phyloP scores from a whole-genome alignment of 2,329 filamentous ascomycete species.

The Pseudogymnoascus pannorum region DNA sequence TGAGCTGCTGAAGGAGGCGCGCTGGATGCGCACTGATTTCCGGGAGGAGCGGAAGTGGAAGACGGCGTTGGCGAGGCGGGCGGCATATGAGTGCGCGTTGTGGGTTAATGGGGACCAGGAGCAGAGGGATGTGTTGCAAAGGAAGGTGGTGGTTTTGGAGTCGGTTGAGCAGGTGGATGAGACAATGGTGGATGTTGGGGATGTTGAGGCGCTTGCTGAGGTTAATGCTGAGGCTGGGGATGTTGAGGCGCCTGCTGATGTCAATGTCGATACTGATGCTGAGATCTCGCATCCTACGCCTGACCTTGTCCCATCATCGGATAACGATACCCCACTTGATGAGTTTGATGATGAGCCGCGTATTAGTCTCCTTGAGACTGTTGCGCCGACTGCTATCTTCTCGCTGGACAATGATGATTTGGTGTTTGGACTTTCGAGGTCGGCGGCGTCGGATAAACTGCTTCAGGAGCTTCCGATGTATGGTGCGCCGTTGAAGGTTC shows the following conservation, averaged over 20 bases:
- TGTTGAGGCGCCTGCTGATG: constrained; percentile 28
- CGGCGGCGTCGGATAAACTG: constrained; percentile 67
- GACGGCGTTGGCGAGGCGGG: constrained; percentile 66
- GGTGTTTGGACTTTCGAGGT: constrained; percentile 68
- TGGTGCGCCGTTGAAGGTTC: constrained; percentile 53
- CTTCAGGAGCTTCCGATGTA: constrained; percentile 78
- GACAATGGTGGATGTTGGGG: constrained; percentile 17
- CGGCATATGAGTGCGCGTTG: constrained; percentile 77
- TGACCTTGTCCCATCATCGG: constrained; percentile 57
- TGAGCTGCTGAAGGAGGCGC: constrained; percentile 80
- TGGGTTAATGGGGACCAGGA: constrained; percentile 63
- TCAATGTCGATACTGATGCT: constrained; percentile 19
- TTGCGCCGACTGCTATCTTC: constrained; percentile 73
- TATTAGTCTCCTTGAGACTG: constrained; percentile 33
- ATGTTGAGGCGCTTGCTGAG: constrained; percentile 14
- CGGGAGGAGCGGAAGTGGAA: constrained; percentile 94
- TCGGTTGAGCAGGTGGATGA: constrained; percentile 19
- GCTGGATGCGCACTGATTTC: constrained; percentile 97
- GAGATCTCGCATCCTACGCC: constrained; percentile 47
- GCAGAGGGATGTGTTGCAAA: constrained; percentile 53
- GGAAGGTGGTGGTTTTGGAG: constrained; percentile 28
- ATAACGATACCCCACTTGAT: constrained; percentile 49
- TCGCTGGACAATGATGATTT: constrained; percentile 75
- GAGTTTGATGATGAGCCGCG: constrained; percentile 31
- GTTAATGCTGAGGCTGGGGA: constrained; percentile 24